Evolutionary conservation across 2,329 filamentous ascomycete genomes (phyloP).

Genomic region (Pezicula carpinea): DNA sequence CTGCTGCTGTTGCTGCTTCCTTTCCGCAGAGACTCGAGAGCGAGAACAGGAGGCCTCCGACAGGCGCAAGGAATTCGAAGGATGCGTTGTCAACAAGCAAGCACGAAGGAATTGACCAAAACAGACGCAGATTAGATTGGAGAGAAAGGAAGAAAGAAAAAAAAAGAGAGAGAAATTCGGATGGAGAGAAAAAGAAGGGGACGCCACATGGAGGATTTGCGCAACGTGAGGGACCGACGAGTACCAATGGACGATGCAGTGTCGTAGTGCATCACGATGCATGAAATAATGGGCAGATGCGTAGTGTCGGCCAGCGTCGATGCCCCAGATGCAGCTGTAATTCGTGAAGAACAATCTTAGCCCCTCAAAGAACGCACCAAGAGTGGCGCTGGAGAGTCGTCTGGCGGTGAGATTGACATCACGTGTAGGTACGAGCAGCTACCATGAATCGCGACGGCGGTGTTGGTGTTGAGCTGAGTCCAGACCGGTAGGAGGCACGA

Average conservation of each 20-base stretch:
- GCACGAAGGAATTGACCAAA: not conserved
- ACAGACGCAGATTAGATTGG: not conserved
- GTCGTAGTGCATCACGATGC: too few relatives aligned
- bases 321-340: too few relatives aligned
- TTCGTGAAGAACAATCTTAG: too few relatives aligned
- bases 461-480: too few relatives aligned
- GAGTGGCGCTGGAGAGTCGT: not conserved
- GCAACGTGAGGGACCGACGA: too few relatives aligned
- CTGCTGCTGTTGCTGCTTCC: not conserved
- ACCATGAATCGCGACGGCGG: too few relatives aligned
- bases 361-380: too few relatives aligned
- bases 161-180: not conserved
- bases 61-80: not conserved
- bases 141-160: not conserved
- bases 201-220: not conserved
- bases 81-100: not conserved
- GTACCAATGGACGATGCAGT: too few relatives aligned
- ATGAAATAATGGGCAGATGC: too few relatives aligned
- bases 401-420: too few relatives aligned
- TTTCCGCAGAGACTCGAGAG: not conserved
- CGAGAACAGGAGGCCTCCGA: not conserved
- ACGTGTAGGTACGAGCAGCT: too few relatives aligned
- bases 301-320: not conserved
- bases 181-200: not conserved
- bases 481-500: too few relatives aligned